Percentiles rank a stretch among this genome's conserved stretches.
These are phyloP conservation scores for Naganishia vaughanmartiniae DNA, from an alignment of 768 basidiomycete species.

Conservation along the genomic window DNA sequence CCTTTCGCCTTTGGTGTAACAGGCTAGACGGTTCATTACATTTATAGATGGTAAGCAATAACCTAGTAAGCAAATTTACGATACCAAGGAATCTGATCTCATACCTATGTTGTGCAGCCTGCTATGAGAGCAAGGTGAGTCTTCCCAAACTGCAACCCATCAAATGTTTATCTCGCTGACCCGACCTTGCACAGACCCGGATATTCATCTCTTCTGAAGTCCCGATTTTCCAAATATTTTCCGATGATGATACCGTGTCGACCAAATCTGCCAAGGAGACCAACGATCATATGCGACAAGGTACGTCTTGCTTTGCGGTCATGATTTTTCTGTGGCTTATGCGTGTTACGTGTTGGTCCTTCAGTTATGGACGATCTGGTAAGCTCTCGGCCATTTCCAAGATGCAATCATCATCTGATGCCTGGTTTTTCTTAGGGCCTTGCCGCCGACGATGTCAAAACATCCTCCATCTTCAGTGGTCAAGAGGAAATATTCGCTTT, in stretches of 20 bases:
- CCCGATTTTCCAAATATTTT: conserved; percentile 85
- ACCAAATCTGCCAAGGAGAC: conserved; percentile 45
- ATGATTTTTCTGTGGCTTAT: not conserved
- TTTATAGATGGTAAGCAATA: conserved; percentile 74
- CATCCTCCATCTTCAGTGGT: conserved; percentile 86
- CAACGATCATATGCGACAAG: conserved; percentile 75
- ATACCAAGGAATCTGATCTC: not conserved
- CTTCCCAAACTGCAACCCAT: not conserved
- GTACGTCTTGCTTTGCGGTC: conserved; percentile 35
- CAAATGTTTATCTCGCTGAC: not conserved
- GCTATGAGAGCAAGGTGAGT: conserved; percentile 81
- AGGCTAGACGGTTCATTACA: conserved; percentile 94
- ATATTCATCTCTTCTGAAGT: conserved; percentile 89
- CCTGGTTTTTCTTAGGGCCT: conserved; percentile 62
- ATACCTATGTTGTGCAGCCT: conserved; percentile 58
- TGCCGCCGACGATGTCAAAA: conserved; percentile 69
- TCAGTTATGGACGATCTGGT: conserved; percentile 93
- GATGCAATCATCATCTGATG: conserved; percentile 32
- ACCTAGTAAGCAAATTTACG: not conserved
- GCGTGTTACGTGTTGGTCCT: not conserved
- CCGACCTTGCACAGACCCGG: conserved; percentile 62
- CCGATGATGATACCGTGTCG: conserved; percentile 59
- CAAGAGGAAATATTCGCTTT: conserved; percentile 98
- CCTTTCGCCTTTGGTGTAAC: conserved; percentile 10
- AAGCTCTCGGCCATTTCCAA: conserved; percentile 33